Evolutionary conservation across 2,329 filamentous ascomycete species (phyloP).

Genomic region (Diaporthe sp.): DNA sequence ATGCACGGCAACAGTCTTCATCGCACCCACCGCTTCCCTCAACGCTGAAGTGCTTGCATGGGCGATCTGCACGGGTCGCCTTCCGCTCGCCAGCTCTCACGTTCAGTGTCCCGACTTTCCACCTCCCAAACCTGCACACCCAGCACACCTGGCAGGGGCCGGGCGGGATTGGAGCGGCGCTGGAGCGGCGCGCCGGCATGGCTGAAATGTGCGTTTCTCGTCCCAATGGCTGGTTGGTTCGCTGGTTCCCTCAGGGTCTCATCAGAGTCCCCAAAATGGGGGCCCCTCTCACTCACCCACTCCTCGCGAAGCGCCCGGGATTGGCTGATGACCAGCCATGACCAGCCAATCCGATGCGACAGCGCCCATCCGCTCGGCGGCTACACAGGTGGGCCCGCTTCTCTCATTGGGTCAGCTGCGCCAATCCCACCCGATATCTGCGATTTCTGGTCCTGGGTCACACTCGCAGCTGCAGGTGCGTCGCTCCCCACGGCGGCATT

Average conservation of each 20-base stretch:
- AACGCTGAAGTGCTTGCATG: not conserved
- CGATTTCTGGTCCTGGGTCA: conserved; percentile 31
- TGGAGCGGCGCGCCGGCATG: not conserved
- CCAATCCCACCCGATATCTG: conserved; percentile 38
- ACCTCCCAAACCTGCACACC: not conserved
- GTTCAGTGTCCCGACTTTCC: not conserved
- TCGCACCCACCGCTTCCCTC: not conserved
- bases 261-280: not conserved
- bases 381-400: conserved; percentile 41
- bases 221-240: conserved; percentile 19
- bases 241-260: conserved; percentile 2
- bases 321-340: conserved; percentile 35
- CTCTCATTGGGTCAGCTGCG: conserved; percentile 45
- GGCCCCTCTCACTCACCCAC: conserved; percentile 3
- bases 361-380: conserved; percentile 42
- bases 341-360: conserved; percentile 41
- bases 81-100: conserved; percentile 9
- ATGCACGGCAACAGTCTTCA: not conserved
- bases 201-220: not conserved
- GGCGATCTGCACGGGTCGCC: not conserved
- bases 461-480: conserved; percentile 37
- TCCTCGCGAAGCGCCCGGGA: conserved; percentile 28
- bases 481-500: conserved; percentile 31
- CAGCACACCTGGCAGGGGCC: too few relatives aligned
- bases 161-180: not conserved